Conservation (phyloP, 2,329 filamentous ascomycete species). For the Chalara sp. region DNA sequence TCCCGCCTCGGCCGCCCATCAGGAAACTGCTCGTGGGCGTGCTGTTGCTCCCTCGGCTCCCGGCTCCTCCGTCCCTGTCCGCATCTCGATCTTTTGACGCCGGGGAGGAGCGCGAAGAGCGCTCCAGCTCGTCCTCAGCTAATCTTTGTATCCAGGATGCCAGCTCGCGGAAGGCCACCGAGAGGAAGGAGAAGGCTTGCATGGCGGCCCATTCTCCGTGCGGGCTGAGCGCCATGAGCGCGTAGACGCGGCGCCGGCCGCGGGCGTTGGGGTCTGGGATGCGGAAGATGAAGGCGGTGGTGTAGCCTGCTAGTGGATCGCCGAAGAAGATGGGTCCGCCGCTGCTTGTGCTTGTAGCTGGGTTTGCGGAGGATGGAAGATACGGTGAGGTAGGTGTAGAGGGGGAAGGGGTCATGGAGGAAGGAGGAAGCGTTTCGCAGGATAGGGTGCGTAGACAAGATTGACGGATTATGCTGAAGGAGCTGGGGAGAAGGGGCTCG, state of each 20-base stretch:
- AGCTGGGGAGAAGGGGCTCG: conserved; percentile 53
- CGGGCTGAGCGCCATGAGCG: conserved; percentile 58
- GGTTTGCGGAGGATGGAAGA: conserved; percentile 30
- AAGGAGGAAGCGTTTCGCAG: conserved; percentile 56
- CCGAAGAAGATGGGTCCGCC: conserved; percentile 65
- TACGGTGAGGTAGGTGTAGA: conserved; percentile 25
- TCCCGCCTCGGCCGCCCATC: conserved; percentile 19
- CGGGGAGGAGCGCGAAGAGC: conserved; percentile 1
- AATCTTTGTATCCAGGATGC: conserved; percentile 60
- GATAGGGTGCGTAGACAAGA: conserved; percentile 61
- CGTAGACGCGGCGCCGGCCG: conserved; percentile 63
- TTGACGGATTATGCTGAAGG: conserved; percentile 60
- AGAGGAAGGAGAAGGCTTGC: conserved; percentile 58
- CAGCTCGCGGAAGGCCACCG: conserved; percentile 55
- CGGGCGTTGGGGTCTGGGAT: conserved; percentile 62
- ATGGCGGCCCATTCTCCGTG: conserved; percentile 59
- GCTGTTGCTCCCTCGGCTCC: conserved; percentile 5
- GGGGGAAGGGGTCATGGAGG: conserved; percentile 32
- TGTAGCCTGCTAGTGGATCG: conserved; percentile 58
- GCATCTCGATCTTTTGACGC: conserved; percentile 1
- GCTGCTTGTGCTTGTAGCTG: conserved; percentile 41
- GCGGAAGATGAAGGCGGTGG: conserved; percentile 64
- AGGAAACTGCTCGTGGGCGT: conserved; percentile 21
- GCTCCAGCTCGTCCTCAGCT: conserved; percentile 56
- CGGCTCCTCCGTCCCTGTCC: conserved; percentile 3